phyloP scores from a whole-genome alignment of 2,329 filamentous ascomycete species.

The Cytospora piceae region DNA sequence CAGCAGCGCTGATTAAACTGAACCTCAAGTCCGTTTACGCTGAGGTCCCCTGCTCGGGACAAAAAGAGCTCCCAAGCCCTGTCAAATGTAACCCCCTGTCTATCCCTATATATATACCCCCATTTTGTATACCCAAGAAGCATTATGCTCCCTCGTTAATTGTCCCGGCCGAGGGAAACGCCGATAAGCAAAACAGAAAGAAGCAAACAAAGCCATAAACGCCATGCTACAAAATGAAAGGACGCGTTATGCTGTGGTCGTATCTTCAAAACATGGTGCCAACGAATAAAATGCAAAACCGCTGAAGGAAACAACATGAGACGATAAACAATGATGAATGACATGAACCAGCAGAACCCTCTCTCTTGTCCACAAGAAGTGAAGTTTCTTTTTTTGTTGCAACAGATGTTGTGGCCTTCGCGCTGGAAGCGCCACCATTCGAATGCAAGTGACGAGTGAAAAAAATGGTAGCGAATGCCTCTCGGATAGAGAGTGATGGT shows the following conservation, averaged over 20 bases:
- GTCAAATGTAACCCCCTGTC: background rate
- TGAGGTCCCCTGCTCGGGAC: background rate
- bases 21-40: background rate
- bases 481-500: background rate
- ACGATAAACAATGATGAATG: slow-evolving; percentile 3
- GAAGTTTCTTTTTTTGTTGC: slow-evolving; percentile 10
- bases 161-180: slow-evolving; percentile 10
- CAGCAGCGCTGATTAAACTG: background rate
- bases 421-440: background rate
- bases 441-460: slow-evolving; percentile 1
- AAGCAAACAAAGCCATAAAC: slow-evolving; percentile 18
- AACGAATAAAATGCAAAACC: slow-evolving; percentile 1
- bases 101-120: slow-evolving; percentile 5
- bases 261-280: slow-evolving; percentile 13
- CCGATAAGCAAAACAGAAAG: background rate
- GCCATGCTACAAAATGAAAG: slow-evolving; percentile 23
- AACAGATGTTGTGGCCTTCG: slow-evolving; percentile 2
- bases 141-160: background rate
- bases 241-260: slow-evolving; percentile 18
- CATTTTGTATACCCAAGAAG: background rate
- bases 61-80: background rate
- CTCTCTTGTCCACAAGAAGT: slow-evolving; percentile 19
- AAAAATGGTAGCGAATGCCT: slow-evolving; percentile 8
- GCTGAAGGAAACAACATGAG: slow-evolving; percentile 9
- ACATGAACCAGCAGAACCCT: slow-evolving; percentile 20